Evolutionary conservation across 2,329 filamentous ascomycete species (phyloP).

Genomic region (Microdochium nivale): DNA sequence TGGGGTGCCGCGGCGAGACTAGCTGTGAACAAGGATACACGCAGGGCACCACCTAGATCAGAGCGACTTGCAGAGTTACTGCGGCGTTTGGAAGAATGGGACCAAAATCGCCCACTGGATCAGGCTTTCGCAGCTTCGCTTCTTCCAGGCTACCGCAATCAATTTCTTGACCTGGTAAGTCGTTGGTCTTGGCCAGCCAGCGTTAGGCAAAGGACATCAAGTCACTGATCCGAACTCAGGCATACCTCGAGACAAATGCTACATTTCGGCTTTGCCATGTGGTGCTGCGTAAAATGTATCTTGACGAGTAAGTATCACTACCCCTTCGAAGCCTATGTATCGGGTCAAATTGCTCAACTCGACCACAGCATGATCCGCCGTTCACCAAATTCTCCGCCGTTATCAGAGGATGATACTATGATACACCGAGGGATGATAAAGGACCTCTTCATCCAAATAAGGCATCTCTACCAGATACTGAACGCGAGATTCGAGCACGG

Average conservation of each 20-base stretch:
- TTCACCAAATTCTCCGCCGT: neutral
- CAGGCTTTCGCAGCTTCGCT: slow-evolving; percentile 36
- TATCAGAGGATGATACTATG: neutral
- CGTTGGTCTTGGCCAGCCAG: neutral
- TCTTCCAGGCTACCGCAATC: slow-evolving; percentile 35
- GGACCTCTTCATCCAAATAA: slow-evolving; percentile 41
- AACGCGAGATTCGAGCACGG: slow-evolving; percentile 40
- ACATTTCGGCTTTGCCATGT: slow-evolving; percentile 48
- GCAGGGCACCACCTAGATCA: slow-evolving; percentile 36
- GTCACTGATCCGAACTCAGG: slow-evolving; percentile 20
- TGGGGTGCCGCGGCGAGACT: slow-evolving; percentile 45
- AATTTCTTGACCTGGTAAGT: slow-evolving; percentile 40
- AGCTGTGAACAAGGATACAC: slow-evolving; percentile 32
- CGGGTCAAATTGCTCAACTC: neutral
- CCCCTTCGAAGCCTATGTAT: neutral
- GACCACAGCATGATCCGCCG: neutral
- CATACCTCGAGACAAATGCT: slow-evolving; percentile 47
- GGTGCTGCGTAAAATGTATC: slow-evolving; percentile 43
- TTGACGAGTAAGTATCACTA: slow-evolving; percentile 33
- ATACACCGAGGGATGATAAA: neutral
- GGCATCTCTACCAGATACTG: slow-evolving; percentile 38
- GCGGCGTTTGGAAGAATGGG: slow-evolving; percentile 36
- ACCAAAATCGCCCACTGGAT: slow-evolving; percentile 34
- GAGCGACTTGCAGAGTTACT: slow-evolving; percentile 32
- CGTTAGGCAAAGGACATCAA: neutral